A percentile compares a stretch with the other conserved stretches of the same genome.
Evolutionary conservation across 2,329 filamentous ascomycete genomes (phyloP).

Genomic region (Colletotrichum phormii): DNA sequence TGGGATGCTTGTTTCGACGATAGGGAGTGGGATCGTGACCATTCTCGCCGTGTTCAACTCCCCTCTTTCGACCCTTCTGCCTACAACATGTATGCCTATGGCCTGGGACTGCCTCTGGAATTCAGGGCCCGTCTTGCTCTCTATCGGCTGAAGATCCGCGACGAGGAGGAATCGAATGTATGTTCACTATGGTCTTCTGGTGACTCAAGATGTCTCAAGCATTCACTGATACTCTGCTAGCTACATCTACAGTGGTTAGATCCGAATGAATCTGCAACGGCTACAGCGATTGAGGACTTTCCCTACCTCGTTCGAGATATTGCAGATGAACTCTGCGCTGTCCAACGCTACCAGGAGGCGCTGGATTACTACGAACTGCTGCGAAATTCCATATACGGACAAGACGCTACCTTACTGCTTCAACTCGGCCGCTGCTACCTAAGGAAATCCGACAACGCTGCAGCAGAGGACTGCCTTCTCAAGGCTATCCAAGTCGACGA

Average conservation of each 20-base stretch:
- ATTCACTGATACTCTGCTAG: slow-evolving; percentile 49
- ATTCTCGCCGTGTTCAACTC: slow-evolving; percentile 73
- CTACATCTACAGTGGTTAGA: slow-evolving; percentile 78
- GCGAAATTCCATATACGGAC: slow-evolving; percentile 57
- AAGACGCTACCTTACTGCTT: slow-evolving; percentile 64
- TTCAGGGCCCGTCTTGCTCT: slow-evolving; percentile 86
- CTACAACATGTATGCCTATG: slow-evolving; percentile 72
- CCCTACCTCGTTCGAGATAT: slow-evolving; percentile 83
- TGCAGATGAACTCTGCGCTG: slow-evolving; percentile 59
- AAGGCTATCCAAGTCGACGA: slow-evolving; percentile 79
- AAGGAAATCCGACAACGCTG: slow-evolving; percentile 69
- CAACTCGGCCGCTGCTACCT: slow-evolving; percentile 77
- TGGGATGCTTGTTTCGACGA: slow-evolving; percentile 83
- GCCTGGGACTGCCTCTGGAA: slow-evolving; percentile 80
- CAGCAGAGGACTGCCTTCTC: slow-evolving; percentile 83
- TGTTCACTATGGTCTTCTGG: slow-evolving; percentile 44
- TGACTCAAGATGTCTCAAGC: slow-evolving; percentile 10
- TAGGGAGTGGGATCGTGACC: slow-evolving; percentile 86
- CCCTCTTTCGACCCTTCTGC: slow-evolving; percentile 68
- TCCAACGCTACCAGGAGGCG: slow-evolving; percentile 52
- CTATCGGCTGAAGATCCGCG: slow-evolving; percentile 79
- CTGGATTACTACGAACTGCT: slow-evolving; percentile 69
- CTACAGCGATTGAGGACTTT: slow-evolving; percentile 61
- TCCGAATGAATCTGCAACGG: slow-evolving; percentile 50
- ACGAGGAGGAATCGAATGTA: slow-evolving; percentile 80